These are phyloP conservation scores for Colletotrichum lini DNA, from an alignment of 2,329 filamentous ascomycete species.

Conservation along the genomic window DNA sequence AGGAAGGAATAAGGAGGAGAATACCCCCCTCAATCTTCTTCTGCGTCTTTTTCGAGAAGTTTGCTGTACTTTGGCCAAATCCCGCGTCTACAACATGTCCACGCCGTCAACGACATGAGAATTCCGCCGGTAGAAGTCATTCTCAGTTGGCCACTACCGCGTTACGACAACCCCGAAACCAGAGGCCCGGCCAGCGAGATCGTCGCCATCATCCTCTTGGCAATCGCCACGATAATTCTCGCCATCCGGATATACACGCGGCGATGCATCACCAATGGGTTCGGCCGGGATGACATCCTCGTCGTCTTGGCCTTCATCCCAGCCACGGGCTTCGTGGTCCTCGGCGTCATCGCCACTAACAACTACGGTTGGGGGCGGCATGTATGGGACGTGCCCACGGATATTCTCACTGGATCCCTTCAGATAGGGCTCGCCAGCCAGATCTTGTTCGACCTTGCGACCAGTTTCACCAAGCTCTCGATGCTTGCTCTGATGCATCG, in stretches of 20 bases:
- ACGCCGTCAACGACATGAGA: slow-evolving; percentile 42
- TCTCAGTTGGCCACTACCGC: slow-evolving; percentile 51
- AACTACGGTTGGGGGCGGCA: slow-evolving; percentile 51
- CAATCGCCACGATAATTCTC: slow-evolving; percentile 50
- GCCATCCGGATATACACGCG: slow-evolving; percentile 55
- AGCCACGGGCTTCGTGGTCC: slow-evolving; percentile 50
- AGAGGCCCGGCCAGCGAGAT: slow-evolving; percentile 49
- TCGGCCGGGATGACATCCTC: slow-evolving; percentile 55
- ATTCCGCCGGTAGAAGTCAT: slow-evolving; percentile 43
- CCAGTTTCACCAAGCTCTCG: slow-evolving; percentile 57
- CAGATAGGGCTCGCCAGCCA: slow-evolving; percentile 51
- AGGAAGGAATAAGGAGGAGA: slow-evolving; percentile 28
- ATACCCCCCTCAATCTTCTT: neutral
- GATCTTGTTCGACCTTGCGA: slow-evolving; percentile 55
- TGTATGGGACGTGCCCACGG: slow-evolving; percentile 51
- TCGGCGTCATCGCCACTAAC: slow-evolving; percentile 48
- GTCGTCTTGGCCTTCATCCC: slow-evolving; percentile 56
- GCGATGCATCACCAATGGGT: slow-evolving; percentile 51
- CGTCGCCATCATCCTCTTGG: slow-evolving; percentile 47
- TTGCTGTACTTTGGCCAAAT: neutral
- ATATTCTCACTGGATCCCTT: slow-evolving; percentile 45
- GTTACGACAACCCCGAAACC: slow-evolving; percentile 51
- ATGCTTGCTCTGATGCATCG: slow-evolving; percentile 57
- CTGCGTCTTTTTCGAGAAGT: no score
- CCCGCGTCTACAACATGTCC: slow-evolving; percentile 27